A percentile compares a stretch with the other conserved stretches of the same genome.
These are phyloP conservation scores for Cucumis sativus DNA, from an alignment of 306 rosid genomes.

Conservation along the genomic window Cucumber_9930_V3 NC_026661.2:2078001-2078500, in stretches of 20 bases:
- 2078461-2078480: too few species aligned
- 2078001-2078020: neutral
- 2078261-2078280: neutral
- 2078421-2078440: too few species aligned
- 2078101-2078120: too few species aligned
- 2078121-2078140: neutral
- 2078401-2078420: too few species aligned
- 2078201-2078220: constrained; percentile 1
- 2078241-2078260: neutral
- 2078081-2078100: neutral
- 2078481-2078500: too few species aligned
- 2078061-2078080: neutral
- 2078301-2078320: neutral
- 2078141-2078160: neutral
- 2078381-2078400: too few species aligned
- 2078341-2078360: too few species aligned
- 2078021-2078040: neutral
- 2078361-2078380: too few species aligned
- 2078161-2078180: neutral
- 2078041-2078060: neutral
- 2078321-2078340: neutral
- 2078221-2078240: constrained; percentile 1
- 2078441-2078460: too few species aligned
- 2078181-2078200: neutral
- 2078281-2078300: neutral